phyloP scores from a whole-genome alignment of 805 yeast genomes.

The Wickerhamomyces sydowiorum region DNA sequence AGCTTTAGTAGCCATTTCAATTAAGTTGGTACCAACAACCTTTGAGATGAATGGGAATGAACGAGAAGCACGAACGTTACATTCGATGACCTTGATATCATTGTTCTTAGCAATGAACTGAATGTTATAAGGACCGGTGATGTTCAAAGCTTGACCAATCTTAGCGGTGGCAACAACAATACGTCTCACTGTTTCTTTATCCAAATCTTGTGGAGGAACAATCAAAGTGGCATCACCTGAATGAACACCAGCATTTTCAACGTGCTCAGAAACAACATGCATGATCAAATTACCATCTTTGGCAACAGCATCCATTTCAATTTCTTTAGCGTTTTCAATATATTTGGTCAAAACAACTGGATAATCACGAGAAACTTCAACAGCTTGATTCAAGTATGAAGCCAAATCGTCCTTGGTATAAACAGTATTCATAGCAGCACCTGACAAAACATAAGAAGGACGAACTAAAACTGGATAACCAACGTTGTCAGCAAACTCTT shows the following conservation, averaged over 20 bases:
- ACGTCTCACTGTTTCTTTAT: slow-evolving; percentile 83
- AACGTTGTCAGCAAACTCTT: slow-evolving; percentile 83
- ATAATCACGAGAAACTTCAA: slow-evolving; percentile 94
- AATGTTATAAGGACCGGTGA: slow-evolving; percentile 96
- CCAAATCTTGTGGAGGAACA: slow-evolving; percentile 95
- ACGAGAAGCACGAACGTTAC: slow-evolving; percentile 98
- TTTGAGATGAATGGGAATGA: slow-evolving; percentile 98
- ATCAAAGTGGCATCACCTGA: slow-evolving; percentile 98
- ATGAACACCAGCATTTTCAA: slow-evolving; percentile 98
- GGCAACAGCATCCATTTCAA: slow-evolving; percentile 99
- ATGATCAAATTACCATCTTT: slow-evolving; percentile 88
- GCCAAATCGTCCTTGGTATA: slow-evolving; percentile 86
- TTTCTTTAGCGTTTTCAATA: slow-evolving; percentile 95
- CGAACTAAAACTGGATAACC: slow-evolving; percentile 94
- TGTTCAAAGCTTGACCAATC: slow-evolving; percentile 90
- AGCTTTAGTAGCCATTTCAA: slow-evolving; percentile 96
- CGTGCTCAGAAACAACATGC: slow-evolving; percentile 98
- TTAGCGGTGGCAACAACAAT: slow-evolving; percentile 95
- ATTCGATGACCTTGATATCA: slow-evolving; percentile 95
- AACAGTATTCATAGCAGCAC: slow-evolving; percentile 99
- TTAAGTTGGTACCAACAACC: slow-evolving; percentile 93
- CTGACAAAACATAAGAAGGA: slow-evolving; percentile 95
- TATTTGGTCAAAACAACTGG: slow-evolving; percentile 97
- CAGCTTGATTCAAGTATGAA: slow-evolving; percentile 86
- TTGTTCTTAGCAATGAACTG: slow-evolving; percentile 95